A percentile compares a stretch with the other conserved stretches of the same genome.
phyloP scores from a whole-genome alignment of 169 alveolate genomes.

The Eimeria necatrix region DNA sequence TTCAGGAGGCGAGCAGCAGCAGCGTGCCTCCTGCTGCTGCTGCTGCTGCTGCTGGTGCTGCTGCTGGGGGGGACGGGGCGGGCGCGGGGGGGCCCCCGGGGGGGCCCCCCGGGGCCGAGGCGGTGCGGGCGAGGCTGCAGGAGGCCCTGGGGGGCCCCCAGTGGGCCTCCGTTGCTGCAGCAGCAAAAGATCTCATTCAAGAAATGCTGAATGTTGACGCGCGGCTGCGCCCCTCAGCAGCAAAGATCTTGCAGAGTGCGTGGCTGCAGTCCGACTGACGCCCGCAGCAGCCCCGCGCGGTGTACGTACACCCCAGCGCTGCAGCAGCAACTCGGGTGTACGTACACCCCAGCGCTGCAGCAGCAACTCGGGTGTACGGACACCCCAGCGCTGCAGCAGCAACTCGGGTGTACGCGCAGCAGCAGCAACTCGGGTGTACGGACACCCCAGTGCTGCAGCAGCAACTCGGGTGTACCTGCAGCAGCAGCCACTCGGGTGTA shows the following conservation, averaged over 20 bases:
- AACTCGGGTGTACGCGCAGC: no score
- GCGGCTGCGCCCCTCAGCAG: neutral
- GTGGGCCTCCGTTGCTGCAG: neutral
- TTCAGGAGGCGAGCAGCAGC: no score
- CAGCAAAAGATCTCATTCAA: neutral
- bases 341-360: no score
- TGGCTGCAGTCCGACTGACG: slow-evolving; percentile 8
- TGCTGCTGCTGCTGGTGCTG: no score
- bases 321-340: neutral
- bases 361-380: no score
- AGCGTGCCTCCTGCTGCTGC: no score
- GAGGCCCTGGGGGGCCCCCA: neutral
- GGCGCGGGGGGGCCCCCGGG: neutral
- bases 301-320: neutral
- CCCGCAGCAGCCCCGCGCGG: neutral
- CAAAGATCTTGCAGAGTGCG: neutral
- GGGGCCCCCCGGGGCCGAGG: neutral
- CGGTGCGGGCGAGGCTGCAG: neutral
- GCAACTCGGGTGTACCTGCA: no score
- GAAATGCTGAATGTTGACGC: neutral
- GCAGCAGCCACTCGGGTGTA: no score
- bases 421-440: no score
- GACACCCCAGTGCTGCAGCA: no score
- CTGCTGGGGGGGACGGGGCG: neutral
- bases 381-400: no score